Conservation (phyloP, 106 monocot species). For the Alisma plantagoaquatica region DNA sequence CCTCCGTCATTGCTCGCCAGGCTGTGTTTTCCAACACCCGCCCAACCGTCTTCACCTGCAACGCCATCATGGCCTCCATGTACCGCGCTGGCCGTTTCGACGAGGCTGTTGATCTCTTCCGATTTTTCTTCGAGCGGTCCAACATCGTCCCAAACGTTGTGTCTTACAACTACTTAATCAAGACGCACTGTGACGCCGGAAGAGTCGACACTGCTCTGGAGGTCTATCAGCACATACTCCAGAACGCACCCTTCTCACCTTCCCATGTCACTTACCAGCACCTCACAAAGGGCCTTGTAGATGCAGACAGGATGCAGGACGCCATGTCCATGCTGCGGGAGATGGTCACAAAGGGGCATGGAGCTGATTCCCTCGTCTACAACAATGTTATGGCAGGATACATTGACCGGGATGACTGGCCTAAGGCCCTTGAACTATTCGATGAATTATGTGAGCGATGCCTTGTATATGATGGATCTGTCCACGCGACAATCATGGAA, state of each 20-base stretch:
- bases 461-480: conserved; percentile 83
- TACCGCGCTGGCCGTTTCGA: conserved; percentile 46
- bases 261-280: conserved; percentile 89
- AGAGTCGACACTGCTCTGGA: conserved; percentile 54
- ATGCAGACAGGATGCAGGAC: conserved; percentile 53
- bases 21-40: conserved; percentile 62
- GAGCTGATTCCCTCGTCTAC: conserved; percentile 91
- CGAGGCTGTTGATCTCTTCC: conserved; percentile 57
- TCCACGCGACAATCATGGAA: conserved; percentile 80
- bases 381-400: conserved; percentile 79
- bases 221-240: conserved; percentile 69
- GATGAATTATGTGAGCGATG: conserved; percentile 75
- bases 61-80: conserved; percentile 75
- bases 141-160: conserved; percentile 88
- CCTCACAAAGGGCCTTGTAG: conserved; percentile 87
- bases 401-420: conserved; percentile 62
- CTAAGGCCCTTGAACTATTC: conserved; percentile 73
- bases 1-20: conserved; percentile 51
- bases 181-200: conserved; percentile 53
- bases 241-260: conserved; percentile 75
- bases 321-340: conserved; percentile 73
- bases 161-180: conserved; percentile 84
- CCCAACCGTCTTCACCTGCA: conserved; percentile 98
- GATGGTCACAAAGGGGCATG: conserved; percentile 77
- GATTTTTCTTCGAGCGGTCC: conserved; percentile 74